Evolutionary conservation across 192 early-diverging fungal genomes (phyloP), one percentile per base, ranked within the genome.

Genomic region (Jimgerdemannia lactiflua): DNA sequence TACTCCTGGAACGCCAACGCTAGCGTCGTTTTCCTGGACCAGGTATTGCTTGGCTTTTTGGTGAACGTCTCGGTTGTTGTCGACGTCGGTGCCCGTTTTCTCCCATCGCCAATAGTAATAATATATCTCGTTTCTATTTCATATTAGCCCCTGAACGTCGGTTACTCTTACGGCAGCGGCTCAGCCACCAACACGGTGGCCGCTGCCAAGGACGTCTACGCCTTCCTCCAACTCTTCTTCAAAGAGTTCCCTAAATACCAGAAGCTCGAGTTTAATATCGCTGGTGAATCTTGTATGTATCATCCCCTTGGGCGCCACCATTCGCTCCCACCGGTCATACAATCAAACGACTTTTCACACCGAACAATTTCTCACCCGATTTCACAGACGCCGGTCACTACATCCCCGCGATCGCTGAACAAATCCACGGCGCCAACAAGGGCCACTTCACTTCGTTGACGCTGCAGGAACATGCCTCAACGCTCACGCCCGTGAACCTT

Each of bases 141-240:
- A 59, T 14, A 59, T 59, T 14, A 91, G 86, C 96, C 95, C 11
- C 86, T 94, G 66, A 96, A 97, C 74, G 95, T 96, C 71, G 98
- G 98, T 4, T 99, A 93, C 85, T 95, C 93, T 66, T 95, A 98
- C 81, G 92, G 94, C 70, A 87, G 73, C 70, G 69, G 85, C 69
- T 85, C 89, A 49, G 94, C 93, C 64, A 86, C 87, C 72, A 92
- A 92, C 81, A 93, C 93, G 43, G 80, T 90, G 39, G 90, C 91
- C 65, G 96, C 97, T 3, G 96, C 95, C 74, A 89, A 91, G 70
- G 96, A 98, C 82, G 95, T 97, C 14, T 95, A 97, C 79, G 94
- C 92, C 69, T 97, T 99, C 79, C 87, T 99, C 64, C 97, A 97
- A 84, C 87, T 98, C 43, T 95, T 98, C 88, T 91, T 97, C 71